Conservation (phyloP, 75 land plant genomes). For the Isoetes taiwanensis region DNA sequence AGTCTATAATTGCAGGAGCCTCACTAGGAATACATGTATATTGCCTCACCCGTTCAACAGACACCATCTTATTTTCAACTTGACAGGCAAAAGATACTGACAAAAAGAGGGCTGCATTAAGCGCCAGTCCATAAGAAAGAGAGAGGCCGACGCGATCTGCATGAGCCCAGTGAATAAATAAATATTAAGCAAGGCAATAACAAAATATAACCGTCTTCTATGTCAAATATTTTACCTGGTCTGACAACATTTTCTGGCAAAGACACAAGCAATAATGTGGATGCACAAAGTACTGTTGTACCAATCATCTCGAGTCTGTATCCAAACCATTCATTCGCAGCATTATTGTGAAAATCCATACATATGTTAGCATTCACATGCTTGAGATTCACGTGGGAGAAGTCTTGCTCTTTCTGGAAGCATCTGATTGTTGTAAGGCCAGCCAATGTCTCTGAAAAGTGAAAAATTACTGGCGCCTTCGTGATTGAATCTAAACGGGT, state of each 20-base stretch:
- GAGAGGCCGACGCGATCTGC: conserved; percentile 16
- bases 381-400: conserved; percentile 46
- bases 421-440: conserved; percentile 76
- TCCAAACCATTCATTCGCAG: conserved; percentile 95
- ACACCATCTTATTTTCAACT: conserved; percentile 83
- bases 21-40: conserved; percentile 68
- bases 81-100: conserved; percentile 47
- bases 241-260: conserved; percentile 55
- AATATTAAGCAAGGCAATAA: too few relatives aligned
- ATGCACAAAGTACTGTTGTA: conserved; percentile 51
- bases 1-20: conserved; percentile 47
- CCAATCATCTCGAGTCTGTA: conserved; percentile 83
- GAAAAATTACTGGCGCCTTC: conserved; percentile 94
- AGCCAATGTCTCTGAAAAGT: conserved; percentile 79
- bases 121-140: conserved; percentile 10
- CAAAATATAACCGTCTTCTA: too few relatives aligned
- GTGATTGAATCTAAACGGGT: conserved; percentile 87
- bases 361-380: conserved; percentile 71
- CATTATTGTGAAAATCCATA: conserved; percentile 92
- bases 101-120: conserved; percentile 5
- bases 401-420: conserved; percentile 52
- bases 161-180: too few relatives aligned
- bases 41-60: conserved; percentile 84
- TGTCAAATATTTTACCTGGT: too few relatives aligned
- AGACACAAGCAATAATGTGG: conserved; percentile 68